Evolutionary conservation across 768 basidiomycete species (phyloP).

Genomic region (Stropharia rugosoannulata): DNA sequence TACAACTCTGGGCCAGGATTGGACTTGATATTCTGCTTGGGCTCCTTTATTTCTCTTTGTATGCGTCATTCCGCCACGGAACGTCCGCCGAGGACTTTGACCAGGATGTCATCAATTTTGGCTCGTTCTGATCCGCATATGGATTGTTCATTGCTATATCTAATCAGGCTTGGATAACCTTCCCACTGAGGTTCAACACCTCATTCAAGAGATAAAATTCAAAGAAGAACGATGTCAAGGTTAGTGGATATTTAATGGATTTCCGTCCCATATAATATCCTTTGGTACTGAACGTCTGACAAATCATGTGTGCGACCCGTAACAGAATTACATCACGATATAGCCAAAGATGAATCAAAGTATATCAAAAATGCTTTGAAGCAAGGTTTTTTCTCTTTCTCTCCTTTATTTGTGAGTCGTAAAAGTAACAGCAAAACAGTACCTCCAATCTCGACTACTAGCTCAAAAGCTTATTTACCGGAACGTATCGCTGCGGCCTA

Average conservation of each 20-base stretch:
- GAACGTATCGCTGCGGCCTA: conserved; percentile 34
- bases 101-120: conserved; percentile 7
- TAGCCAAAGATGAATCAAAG: conserved; percentile 33
- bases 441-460: conserved; percentile 21
- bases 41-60: background rate
- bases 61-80: background rate
- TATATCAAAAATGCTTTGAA: conserved; percentile 37
- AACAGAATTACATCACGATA: conserved; percentile 39
- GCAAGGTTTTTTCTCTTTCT: conserved; percentile 14
- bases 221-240: conserved; percentile 41
- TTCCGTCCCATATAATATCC: background rate
- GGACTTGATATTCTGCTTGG: background rate
- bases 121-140: conserved; percentile 6
- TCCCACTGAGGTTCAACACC: conserved; percentile 44
- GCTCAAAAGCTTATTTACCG: conserved; percentile 28
- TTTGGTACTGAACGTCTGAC: background rate
- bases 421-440: conserved; percentile 11
- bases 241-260: conserved; percentile 3
- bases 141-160: conserved; percentile 11
- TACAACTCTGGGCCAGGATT: background rate
- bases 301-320: background rate
- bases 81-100: background rate
- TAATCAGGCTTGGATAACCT: conserved; percentile 44
- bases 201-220: conserved; percentile 42
- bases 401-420: conserved; percentile 8